Evolutionary conservation across 23 red algal genomes (phyloP).

Genomic region (Gracilariopsis chorda): DNA sequence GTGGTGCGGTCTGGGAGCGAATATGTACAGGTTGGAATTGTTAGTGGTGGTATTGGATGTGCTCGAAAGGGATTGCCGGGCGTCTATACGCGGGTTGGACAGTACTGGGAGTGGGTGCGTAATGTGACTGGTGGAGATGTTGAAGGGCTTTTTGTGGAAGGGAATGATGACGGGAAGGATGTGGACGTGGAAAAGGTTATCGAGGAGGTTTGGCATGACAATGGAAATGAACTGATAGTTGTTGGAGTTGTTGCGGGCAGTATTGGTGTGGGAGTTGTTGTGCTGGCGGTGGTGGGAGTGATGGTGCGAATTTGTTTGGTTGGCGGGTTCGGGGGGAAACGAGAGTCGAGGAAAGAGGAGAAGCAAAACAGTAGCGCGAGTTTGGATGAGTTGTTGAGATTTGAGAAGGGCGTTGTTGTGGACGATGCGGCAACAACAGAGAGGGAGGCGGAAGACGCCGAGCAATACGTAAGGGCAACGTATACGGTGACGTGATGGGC

Average conservation of each 20-base stretch:
- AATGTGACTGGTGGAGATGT: conserved; percentile 11
- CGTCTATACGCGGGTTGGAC: conserved; percentile 38
- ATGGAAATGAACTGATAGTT: not conserved
- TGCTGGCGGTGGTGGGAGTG: not conserved
- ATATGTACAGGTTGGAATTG: conserved; percentile 31
- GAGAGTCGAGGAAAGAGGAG: not conserved
- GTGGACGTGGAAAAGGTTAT: not conserved
- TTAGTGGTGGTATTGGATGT: conserved; percentile 51
- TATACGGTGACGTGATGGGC: too few relatives aligned
- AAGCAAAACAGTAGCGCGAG: not conserved
- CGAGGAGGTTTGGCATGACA: not conserved
- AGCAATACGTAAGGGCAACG: too few relatives aligned
- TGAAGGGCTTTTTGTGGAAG: not conserved
- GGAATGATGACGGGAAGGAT: conserved; percentile 4
- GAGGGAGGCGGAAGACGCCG: too few relatives aligned
- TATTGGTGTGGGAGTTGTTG: not conserved
- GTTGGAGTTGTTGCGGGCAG: not conserved
- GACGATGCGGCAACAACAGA: too few relatives aligned
- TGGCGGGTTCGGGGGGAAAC: not conserved
- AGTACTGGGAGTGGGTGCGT: conserved; percentile 30
- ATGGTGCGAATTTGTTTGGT: not conserved
- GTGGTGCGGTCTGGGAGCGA: not conserved
- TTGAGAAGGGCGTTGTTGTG: not conserved
- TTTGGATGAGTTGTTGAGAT: not conserved
- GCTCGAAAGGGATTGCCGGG: conserved; percentile 38